Percentiles rank a stretch among this genome's conserved stretches.
phyloP scores from a whole-genome alignment of 495 filamentous ascomycete genomes.

The Cetradonia linearis region DNA sequence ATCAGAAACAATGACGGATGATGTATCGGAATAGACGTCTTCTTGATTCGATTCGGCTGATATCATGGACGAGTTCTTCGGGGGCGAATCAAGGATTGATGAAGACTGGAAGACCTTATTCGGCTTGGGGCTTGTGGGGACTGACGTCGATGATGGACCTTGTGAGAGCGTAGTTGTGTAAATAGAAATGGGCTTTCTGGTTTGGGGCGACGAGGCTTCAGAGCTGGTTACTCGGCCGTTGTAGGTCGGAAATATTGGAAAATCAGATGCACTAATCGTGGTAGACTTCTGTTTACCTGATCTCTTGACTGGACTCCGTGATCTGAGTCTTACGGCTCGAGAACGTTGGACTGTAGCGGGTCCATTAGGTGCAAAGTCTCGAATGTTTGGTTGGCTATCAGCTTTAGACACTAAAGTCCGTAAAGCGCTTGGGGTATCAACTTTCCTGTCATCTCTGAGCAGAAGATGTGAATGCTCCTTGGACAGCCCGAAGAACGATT shows the following conservation, averaged over 20 bases:
- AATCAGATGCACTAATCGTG: background rate
- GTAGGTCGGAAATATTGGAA: background rate
- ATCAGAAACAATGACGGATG: constrained; percentile 18
- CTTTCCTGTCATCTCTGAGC: background rate
- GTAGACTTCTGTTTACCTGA: constrained; percentile 4
- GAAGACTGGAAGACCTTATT: constrained; percentile 1
- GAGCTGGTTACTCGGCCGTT: background rate
- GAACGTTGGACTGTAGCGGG: constrained; percentile 3
- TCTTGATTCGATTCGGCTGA: constrained; percentile 17
- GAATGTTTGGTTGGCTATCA: constrained; percentile 6
- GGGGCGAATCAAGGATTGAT: constrained; percentile 1
- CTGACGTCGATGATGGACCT: background rate
- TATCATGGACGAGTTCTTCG: constrained; percentile 13
- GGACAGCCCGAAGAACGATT: background rate
- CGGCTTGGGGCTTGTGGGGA: background rate
- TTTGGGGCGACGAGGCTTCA: background rate
- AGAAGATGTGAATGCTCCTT: constrained; percentile 12
- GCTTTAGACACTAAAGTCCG: background rate
- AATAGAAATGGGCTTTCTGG: background rate
- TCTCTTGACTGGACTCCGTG: constrained; percentile 6
- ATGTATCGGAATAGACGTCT: constrained; percentile 16
- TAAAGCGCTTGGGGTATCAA: background rate
- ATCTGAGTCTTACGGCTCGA: constrained; percentile 5
- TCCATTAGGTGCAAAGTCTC: constrained; percentile 9
- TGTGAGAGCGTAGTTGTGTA: background rate